These are phyloP conservation scores for Trichoderma sp. DNA, from an alignment of 2,329 filamentous ascomycete genomes.

Conservation along the genomic window DNA sequence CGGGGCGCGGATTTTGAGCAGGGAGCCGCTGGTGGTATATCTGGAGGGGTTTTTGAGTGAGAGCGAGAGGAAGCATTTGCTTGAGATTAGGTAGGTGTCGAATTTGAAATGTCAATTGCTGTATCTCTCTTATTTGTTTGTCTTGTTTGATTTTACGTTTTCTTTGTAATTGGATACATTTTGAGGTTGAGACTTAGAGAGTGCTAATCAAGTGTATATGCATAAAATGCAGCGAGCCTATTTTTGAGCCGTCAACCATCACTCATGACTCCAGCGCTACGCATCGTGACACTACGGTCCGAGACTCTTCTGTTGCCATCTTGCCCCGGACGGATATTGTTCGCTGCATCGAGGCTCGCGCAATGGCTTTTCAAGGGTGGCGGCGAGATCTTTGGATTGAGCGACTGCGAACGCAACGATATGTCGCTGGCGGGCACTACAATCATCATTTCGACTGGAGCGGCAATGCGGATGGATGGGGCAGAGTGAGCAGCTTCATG, in stretches of 20 bases:
- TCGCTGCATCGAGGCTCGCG: slow-evolving; percentile 48
- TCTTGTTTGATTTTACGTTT: neutral
- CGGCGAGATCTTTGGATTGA: slow-evolving; percentile 53
- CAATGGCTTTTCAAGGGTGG: slow-evolving; percentile 51
- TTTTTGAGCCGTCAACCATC: slow-evolving; percentile 51
- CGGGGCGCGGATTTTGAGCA: slow-evolving; percentile 47
- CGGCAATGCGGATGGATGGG: slow-evolving; percentile 43
- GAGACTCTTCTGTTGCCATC: slow-evolving; percentile 53
- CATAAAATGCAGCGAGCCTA: slow-evolving; percentile 38
- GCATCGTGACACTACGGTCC: slow-evolving; percentile 43
- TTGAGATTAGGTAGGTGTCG: slow-evolving; percentile 50
- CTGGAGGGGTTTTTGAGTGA: slow-evolving; percentile 50
- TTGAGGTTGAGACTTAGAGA: neutral
- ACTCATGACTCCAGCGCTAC: slow-evolving; percentile 46
- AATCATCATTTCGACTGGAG: slow-evolving; percentile 56
- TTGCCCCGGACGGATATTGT: slow-evolving; percentile 46
- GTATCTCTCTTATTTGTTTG: neutral
- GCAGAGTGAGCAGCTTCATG: slow-evolving; percentile 54
- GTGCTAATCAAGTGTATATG: neutral
- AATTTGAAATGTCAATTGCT: neutral
- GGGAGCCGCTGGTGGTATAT: slow-evolving; percentile 53
- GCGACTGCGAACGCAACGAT: slow-evolving; percentile 51
- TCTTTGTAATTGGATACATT: neutral
- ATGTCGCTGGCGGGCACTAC: slow-evolving; percentile 49
- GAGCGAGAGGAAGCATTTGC: slow-evolving; percentile 46